Base-by-base conservation (phyloP, 805 yeast genomes). In the Danielia oregonensis region DNA sequence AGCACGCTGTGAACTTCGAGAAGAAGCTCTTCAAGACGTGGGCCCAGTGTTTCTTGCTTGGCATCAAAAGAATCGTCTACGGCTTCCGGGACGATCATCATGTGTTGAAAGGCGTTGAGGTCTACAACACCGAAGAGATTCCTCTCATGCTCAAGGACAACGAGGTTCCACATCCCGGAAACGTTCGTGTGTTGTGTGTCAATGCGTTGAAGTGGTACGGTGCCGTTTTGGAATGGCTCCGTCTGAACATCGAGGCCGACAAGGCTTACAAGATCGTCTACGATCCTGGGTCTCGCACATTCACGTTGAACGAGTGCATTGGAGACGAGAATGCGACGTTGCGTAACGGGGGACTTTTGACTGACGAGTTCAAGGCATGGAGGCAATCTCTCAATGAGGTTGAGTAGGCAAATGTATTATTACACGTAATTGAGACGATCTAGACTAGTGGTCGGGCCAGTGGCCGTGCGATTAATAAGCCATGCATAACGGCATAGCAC, bases 1-100 rank as follows among this genome's bases (percentile, higher is more conserved):
- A 71, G 11, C 81, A 81, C 24, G 78, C 82, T 11, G 68, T 68
- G 24, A 70, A 55, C 13, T 87, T 91, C 53, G 96, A 91, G 53
- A 72, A 70, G 35, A 88, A 87, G 59, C 63, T 93, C 29, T 76
- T 82, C 54, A 74, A 68, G 41, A 73, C 94, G 0, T 93, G 99
- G 99, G 86, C 95, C 2, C 97, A 88, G 63, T 83, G 95, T 43
- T 93, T 88, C 57, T 65, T 93, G 15, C 68, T 86, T 29, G 98
- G 98, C 4, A 74, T 93, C 14, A 79, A 83, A n/a, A 74, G 75
- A 39, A 71, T 91, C 4, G 72, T 85, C 4, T 86, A 86, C 53
- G 99, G 97, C 0, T 93, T 84, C 59, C 72, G 96, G 46, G 94
- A 87, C 54, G 83, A 83, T 12, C 61, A 76, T 22, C 68, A 82